Percentiles rank a stretch among this genome's conserved stretches.
Evolutionary conservation across 1,284 basidiomycete species (phyloP).

Genomic region (Baeospora myosura): DNA sequence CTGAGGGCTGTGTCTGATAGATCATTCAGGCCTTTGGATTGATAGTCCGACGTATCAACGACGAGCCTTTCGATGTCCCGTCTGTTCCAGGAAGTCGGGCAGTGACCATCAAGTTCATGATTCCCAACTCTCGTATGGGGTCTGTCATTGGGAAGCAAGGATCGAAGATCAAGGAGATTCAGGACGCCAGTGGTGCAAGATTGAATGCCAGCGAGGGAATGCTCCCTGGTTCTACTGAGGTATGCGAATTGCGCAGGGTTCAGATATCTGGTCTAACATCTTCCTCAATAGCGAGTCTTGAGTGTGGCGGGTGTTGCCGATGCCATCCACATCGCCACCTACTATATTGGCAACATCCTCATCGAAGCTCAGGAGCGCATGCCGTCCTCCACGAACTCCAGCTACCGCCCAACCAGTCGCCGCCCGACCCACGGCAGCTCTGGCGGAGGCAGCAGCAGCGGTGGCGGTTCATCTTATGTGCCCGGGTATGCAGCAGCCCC

Average conservation of each 20-base stretch:
- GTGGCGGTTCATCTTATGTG: conserved; percentile 71
- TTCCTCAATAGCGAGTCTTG: conserved; percentile 68
- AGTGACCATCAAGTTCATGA: conserved; percentile 99
- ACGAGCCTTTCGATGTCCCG: conserved; percentile 96
- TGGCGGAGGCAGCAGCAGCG: no score
- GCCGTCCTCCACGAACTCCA: conserved; percentile 58
- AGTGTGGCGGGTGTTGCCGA: conserved; percentile 99
- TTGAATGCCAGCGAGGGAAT: conserved; percentile 97
- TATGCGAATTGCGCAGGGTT: conserved; percentile 24
- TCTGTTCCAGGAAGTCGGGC: conserved; percentile 97
- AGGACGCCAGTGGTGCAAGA: conserved; percentile 94
- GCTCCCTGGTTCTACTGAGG: conserved; percentile 98
- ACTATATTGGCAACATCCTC: conserved; percentile 96
- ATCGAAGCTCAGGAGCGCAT: conserved; percentile 90
- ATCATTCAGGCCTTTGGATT: conserved; percentile 86
- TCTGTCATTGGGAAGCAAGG: conserved; percentile 98
- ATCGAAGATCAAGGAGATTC: conserved; percentile 99
- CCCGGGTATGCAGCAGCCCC: conserved; percentile 57
- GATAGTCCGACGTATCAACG: conserved; percentile 97
- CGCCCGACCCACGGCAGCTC: conserved; percentile 34
- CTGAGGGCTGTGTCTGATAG: conserved; percentile 4
- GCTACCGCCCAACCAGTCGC: conserved; percentile 47
- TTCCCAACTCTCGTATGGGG: conserved; percentile 99
- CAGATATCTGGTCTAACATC: conserved; percentile 14
- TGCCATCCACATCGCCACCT: conserved; percentile 98